Conservation (phyloP, 2,329 filamentous ascomycete species). For the Sporothrix schenckii region DNA sequence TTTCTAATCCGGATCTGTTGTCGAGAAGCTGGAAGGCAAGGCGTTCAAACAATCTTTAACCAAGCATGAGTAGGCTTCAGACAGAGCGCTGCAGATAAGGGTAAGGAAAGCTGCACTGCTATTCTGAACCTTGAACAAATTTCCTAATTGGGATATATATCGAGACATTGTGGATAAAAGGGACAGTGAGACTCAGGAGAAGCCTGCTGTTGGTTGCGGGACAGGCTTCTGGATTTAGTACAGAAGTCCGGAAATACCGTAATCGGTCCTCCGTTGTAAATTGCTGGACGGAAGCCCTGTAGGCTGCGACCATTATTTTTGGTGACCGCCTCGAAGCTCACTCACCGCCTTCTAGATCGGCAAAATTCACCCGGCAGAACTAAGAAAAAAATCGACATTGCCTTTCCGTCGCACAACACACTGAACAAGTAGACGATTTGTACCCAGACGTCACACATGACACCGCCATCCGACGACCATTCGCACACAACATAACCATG, state of each 20-base stretch:
- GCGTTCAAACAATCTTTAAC: no score
- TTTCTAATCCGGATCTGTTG: neutral
- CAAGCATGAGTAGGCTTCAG: no score
- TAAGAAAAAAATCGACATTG: constrained; percentile 20
- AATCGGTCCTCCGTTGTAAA: neutral
- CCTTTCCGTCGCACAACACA: neutral
- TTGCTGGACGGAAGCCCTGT: constrained; percentile 4
- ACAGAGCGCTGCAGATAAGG: neutral
- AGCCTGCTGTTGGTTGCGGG: neutral
- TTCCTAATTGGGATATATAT: neutral
- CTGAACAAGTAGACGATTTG: neutral
- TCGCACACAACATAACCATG: constrained; percentile 20
- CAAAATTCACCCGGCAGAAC: constrained; percentile 27
- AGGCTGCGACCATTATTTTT: neutral
- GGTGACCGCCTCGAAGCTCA: constrained; percentile 9
- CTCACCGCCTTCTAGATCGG: constrained; percentile 24
- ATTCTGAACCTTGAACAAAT: neutral
- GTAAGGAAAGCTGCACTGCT: no score
- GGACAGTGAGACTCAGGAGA: neutral
- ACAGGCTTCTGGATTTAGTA: neutral
- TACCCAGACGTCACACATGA: neutral
- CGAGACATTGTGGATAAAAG: neutral
- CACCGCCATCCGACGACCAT: neutral
- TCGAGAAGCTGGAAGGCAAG: neutral
- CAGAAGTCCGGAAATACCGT: no score